phyloP scores from a whole-genome alignment of 441 rosid species.

The Capsella rubella region DNA sequence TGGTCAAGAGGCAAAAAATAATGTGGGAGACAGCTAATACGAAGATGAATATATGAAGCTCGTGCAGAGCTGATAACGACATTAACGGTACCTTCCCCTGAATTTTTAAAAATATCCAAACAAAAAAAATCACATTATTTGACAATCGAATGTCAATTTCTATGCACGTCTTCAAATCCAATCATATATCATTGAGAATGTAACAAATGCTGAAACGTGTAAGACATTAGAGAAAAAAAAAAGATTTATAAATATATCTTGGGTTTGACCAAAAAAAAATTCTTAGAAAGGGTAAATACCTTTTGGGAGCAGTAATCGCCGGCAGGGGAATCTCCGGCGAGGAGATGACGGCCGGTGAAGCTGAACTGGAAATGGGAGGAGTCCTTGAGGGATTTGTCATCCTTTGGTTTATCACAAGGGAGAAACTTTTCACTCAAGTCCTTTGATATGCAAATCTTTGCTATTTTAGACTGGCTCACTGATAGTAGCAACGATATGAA shows the following conservation, averaged over 20 bases:
- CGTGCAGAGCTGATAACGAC: conserved; percentile 75
- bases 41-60: conserved; percentile 87
- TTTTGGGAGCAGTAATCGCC: conserved; percentile 43
- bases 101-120: conserved; percentile 12
- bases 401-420: conserved; percentile 56
- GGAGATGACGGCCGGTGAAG: conserved; percentile 62
- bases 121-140: background rate
- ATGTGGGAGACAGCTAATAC: conserved; percentile 85
- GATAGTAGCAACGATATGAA: conserved; percentile 77
- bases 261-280: conserved; percentile 10
- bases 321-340: conserved; percentile 48
- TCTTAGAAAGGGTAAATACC: conserved; percentile 38
- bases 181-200: background rate
- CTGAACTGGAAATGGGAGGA: conserved; percentile 54
- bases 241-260: background rate
- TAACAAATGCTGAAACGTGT: conserved; percentile 2
- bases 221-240: background rate
- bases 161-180: conserved; percentile 30
- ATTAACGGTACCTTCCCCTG: conserved; percentile 83
- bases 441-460: conserved; percentile 60
- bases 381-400: conserved; percentile 30
- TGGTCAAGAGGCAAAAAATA: conserved; percentile 73
- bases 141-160: background rate
- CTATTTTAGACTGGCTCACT: conserved; percentile 57
- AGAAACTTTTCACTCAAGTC: conserved; percentile 53